Evolutionary conservation across 208 protist species (phyloP), one percentile per base, ranked within the genome.

Genomic region (Leishmania guyanensis): DNA sequence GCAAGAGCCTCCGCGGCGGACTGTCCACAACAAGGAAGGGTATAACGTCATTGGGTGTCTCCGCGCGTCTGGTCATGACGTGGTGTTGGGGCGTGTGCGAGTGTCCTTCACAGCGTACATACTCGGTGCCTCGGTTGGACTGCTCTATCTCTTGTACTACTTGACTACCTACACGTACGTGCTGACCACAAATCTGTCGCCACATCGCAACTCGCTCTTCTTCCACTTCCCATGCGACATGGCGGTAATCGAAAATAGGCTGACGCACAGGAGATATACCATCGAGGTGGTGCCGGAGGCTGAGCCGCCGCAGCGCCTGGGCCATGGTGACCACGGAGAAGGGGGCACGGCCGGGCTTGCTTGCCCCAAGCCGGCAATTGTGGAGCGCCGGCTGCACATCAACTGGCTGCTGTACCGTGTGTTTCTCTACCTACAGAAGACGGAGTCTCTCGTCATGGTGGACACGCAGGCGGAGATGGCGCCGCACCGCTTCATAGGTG

Each of bases 221-320:
- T 84, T 92, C 50, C 81, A 88, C 72, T 97, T 90, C 75, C 81
- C 94, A 2, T 90, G 90, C 83, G 92, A 97, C 66, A 91, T 92
- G 73, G 90, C 87, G 14, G 80, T 97, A 0, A 50, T 97, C 4
- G 86, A 91, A 54, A 96, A 95, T 76, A 81, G 78, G 43, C 92
- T 87, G 84, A 93, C 92, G 1, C 81, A 83, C 9, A 75, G 46
- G 58, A 76, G 83, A 33, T 71, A 58, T 20, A 84, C 88, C 33
- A 58, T 94, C 1, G 75, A 86, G 48, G 56, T 93, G 33, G 60
- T 46, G 4, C 68, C 69, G 26, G 71, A 16, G 12, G 26, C 56
- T 3, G 43, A 8, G 8, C 33, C 71, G 39, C 29, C n/a, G 39
- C 56, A 12, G 20, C 46, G 9, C 43, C 39, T 16, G 43, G 50